phyloP scores from a whole-genome alignment of 2,329 filamentous ascomycete genomes.

The Cercospora zeina region DNA sequence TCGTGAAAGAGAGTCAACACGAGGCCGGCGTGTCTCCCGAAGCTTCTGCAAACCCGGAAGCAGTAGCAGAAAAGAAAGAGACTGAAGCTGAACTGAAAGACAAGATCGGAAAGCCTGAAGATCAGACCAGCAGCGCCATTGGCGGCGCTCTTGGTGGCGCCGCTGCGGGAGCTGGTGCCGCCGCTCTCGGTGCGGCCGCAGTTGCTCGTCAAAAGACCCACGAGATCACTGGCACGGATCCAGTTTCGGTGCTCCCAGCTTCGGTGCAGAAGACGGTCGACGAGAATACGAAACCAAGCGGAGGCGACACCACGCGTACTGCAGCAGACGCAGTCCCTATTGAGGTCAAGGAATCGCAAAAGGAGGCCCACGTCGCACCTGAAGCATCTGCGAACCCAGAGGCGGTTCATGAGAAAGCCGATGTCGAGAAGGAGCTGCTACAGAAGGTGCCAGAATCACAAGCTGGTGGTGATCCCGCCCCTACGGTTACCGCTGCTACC shows the following conservation, averaged over 20 bases:
- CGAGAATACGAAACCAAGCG: constrained; percentile 27
- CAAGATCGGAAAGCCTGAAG: constrained; percentile 55
- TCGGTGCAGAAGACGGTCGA: constrained; percentile 51
- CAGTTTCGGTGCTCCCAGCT: constrained; percentile 44
- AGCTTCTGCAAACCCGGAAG: constrained; percentile 64
- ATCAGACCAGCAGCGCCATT: constrained; percentile 31
- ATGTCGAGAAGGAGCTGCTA: constrained; percentile 71
- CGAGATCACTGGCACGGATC: constrained; percentile 50
- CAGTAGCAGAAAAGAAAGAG: constrained; percentile 69
- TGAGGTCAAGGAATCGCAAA: constrained; percentile 36
- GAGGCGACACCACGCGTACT: constrained; percentile 10
- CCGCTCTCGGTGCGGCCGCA: constrained; percentile 47
- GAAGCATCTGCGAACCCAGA: constrained; percentile 70
- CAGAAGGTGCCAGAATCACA: constrained; percentile 54
- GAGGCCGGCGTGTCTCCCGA: constrained; percentile 63
- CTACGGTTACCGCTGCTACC: constrained; percentile 43
- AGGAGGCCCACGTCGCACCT: constrained; percentile 51
- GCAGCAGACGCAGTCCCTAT: constrained; percentile 31
- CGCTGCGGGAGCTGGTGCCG: constrained; percentile 39
- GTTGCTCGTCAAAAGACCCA: constrained; percentile 44
- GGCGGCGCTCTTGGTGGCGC: constrained; percentile 47
- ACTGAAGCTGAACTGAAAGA: constrained; percentile 70
- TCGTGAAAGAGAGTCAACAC: constrained; percentile 71
- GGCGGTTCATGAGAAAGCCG: constrained; percentile 73
- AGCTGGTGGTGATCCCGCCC: constrained; percentile 49